Percentiles rank a stretch among this genome's conserved stretches.
Evolutionary conservation across 2,329 filamentous ascomycete species (phyloP).

Genomic region (Fusarium paranaense): DNA sequence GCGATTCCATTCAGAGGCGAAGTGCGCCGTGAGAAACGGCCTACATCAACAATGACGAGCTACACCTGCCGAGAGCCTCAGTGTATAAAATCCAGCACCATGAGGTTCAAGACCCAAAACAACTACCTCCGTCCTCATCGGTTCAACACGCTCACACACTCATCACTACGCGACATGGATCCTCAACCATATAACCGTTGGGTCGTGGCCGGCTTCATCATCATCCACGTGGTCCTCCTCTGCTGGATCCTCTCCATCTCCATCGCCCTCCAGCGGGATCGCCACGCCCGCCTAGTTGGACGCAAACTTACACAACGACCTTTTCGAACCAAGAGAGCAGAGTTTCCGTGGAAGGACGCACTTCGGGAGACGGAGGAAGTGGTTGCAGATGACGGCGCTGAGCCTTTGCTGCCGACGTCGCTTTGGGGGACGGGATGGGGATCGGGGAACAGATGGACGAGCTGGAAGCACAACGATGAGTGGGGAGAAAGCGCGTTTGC

Average conservation of each 20-base stretch:
- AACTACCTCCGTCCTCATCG: not conserved
- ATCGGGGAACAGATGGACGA: not conserved
- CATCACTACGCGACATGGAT: not conserved
- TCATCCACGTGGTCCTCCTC: constrained; percentile 4
- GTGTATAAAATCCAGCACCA: not conserved
- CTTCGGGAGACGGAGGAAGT: not conserved
- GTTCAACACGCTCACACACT: not conserved
- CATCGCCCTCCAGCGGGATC: not conserved
- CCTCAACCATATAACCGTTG: not conserved
- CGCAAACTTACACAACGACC: not conserved
- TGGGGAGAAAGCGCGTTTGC: not conserved
- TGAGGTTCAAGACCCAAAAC: not conserved
- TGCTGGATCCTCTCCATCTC: constrained; percentile 3
- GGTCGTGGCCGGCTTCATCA: not conserved
- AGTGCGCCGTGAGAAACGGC: not conserved
- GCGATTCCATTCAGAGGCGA: not conserved
- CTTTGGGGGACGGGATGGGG: not conserved
- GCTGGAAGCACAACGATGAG: not conserved
- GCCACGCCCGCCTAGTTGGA: not conserved
- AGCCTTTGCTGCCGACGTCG: not conserved
- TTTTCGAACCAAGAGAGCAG: not conserved
- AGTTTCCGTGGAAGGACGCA: constrained; percentile 4
- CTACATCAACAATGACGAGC: not conserved
- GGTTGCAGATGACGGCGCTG: not conserved
- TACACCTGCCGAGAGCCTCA: not conserved